Base-by-base conservation (phyloP, 2,329 filamentous ascomycete genomes). In the Paracorniculantispora psalliotae region DNA sequence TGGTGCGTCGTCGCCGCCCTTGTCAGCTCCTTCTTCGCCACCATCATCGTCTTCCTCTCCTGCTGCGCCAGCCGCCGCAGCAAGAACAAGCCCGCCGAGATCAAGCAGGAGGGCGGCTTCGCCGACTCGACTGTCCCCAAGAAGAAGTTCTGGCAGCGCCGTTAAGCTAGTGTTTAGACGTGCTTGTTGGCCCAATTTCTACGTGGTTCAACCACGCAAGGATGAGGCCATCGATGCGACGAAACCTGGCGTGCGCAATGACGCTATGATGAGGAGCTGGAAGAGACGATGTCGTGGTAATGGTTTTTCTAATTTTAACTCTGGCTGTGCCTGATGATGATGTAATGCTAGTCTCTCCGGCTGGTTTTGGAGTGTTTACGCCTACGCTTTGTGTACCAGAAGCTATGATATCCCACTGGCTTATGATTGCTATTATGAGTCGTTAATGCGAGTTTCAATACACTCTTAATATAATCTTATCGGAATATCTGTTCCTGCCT, bases 1-100 rank as follows among this genome's bases (percentile, higher is more conserved):
- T 89, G 85, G 85, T 81, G 82, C 10, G 71, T 82, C 1, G 74
- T 88, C 15, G 84, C 73, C 8, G 79, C 80, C 2, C 82, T 81
- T 62, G 73, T 86, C 61, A 76, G 78, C 64, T 73, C 79, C 21
- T 76, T 87, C 55, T 60, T 86, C 26, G 85, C 78, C 9, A 79
- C 80, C 21, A 62, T 84, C 56, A 64, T 87, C 52, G 78, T 88
- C 59, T 80, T 88, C 65, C 74, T 87, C 64, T 83, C 82, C 7
- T 88, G 84, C 78, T 86, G 80, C 72, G 78, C 77, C 57, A 74
- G 77, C 9, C 73, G 81, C n/a, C 64, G 73, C 64, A 71, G 72
- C 62, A 71, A 71, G 64, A 70, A 70, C 56, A 53, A 59, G 39
- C 57, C 62, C 56, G 59, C 57, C 25, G 59, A 59, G 4, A 43